Percentiles rank a stretch among this genome's conserved stretches.
Conservation (phyloP, 2,329 filamentous ascomycete genomes). For the Pestalotiopsis sp. region DNA sequence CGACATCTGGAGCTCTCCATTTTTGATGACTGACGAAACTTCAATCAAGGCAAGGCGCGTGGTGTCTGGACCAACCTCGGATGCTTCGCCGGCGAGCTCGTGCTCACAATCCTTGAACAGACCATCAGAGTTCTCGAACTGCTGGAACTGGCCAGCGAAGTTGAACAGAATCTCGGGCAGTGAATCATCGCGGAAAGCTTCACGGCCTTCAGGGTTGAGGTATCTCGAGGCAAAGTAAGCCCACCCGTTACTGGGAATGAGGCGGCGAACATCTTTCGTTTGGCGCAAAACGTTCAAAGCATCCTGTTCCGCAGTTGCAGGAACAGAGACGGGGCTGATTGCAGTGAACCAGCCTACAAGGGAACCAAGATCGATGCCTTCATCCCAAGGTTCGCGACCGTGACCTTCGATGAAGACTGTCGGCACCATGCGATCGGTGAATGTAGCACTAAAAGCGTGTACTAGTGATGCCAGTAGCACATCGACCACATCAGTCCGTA, state of each 20-base stretch:
- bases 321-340: not conserved
- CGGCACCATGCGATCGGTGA: constrained; percentile 15
- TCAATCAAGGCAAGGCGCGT: constrained; percentile 14
- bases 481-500: constrained; percentile 14
- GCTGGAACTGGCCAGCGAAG: constrained; percentile 18
- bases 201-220: constrained; percentile 27
- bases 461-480: constrained; percentile 14
- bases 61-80: constrained; percentile 13
- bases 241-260: constrained; percentile 35
- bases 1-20: constrained; percentile 12
- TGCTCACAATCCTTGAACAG: constrained; percentile 9
- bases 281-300: not conserved
- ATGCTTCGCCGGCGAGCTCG: constrained; percentile 1
- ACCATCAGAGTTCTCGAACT: constrained; percentile 14
- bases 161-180: constrained; percentile 37
- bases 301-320: not conserved
- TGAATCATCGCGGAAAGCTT: constrained; percentile 34
- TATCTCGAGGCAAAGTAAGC: constrained; percentile 39
- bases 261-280: constrained; percentile 37
- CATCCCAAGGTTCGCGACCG: constrained; percentile 14
- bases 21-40: constrained; percentile 11
- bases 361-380: constrained; percentile 14
- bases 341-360: constrained; percentile 17
- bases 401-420: constrained; percentile 17
- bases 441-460: constrained; percentile 12